phyloP scores from a whole-genome alignment of 2,329 filamentous ascomycete genomes.

The Grosmannia huntii region DNA sequence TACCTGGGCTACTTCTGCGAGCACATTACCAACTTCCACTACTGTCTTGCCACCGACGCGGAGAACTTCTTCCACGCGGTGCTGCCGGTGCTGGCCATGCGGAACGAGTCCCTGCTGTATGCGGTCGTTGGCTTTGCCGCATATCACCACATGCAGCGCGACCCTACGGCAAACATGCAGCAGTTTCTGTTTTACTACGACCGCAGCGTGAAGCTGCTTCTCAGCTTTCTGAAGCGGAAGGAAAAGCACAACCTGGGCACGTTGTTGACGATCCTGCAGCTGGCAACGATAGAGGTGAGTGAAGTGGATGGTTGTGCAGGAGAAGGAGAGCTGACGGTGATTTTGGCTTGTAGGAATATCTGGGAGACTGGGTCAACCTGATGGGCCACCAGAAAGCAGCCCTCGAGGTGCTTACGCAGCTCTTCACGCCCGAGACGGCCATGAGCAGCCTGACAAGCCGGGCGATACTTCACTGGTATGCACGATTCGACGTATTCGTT shows the following conservation, averaged over 20 bases:
- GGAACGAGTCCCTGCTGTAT: slow-evolving; percentile 68
- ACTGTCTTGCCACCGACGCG: slow-evolving; percentile 59
- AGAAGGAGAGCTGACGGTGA: neutral
- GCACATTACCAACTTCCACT: slow-evolving; percentile 71
- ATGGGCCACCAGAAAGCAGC: slow-evolving; percentile 89
- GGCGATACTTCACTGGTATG: slow-evolving; percentile 77
- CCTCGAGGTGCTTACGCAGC: slow-evolving; percentile 60
- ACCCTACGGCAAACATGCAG: slow-evolving; percentile 59
- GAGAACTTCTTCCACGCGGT: slow-evolving; percentile 61
- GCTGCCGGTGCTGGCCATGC: slow-evolving; percentile 59
- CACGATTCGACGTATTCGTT: slow-evolving; percentile 74
- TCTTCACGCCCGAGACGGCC: slow-evolving; percentile 67
- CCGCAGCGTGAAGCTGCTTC: slow-evolving; percentile 65
- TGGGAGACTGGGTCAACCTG: slow-evolving; percentile 91
- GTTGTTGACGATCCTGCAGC: slow-evolving; percentile 75
- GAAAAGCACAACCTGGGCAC: slow-evolving; percentile 62
- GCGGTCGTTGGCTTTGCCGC: slow-evolving; percentile 80
- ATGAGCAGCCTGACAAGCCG: slow-evolving; percentile 58
- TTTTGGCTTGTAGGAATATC: slow-evolving; percentile 57
- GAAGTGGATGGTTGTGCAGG: neutral
- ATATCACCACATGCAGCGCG: slow-evolving; percentile 66
- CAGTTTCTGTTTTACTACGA: slow-evolving; percentile 87
- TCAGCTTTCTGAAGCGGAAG: slow-evolving; percentile 56
- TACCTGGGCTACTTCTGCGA: slow-evolving; percentile 70
- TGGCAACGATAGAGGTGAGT: slow-evolving; percentile 80